Evolutionary conservation across 345 rosid genomes (phyloP).

Genomic region (Cardiospermum halicacabum): DNA sequence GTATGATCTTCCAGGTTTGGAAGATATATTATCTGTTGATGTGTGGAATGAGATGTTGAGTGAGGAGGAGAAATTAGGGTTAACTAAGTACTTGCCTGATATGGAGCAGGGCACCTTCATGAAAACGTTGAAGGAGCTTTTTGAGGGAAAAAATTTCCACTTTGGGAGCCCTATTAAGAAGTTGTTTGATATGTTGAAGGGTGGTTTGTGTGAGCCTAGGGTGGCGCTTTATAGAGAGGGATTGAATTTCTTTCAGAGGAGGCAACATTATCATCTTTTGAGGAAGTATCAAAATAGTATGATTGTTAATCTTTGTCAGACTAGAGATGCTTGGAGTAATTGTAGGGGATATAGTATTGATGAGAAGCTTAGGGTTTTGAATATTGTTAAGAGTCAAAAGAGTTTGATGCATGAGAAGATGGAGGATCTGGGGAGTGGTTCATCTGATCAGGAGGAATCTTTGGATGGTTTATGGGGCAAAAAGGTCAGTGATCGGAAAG

Average conservation of each 20-base stretch:
- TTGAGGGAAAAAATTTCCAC: constrained; percentile 71
- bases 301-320: constrained; percentile 75
- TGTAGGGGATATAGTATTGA: constrained; percentile 79
- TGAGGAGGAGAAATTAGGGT: constrained; percentile 77
- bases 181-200: constrained; percentile 85
- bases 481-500: constrained; percentile 53
- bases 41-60: constrained; percentile 88
- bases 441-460: constrained; percentile 55
- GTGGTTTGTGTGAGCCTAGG: constrained; percentile 93
- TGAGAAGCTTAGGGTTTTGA: constrained; percentile 86
- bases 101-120: constrained; percentile 69
- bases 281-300: constrained; percentile 79
- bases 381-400: constrained; percentile 77
- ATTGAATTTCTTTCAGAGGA: constrained; percentile 54
- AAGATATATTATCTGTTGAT: constrained; percentile 77
- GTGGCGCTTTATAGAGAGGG: constrained; percentile 89
- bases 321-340: constrained; percentile 82
- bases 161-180: constrained; percentile 81
- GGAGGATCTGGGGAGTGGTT: constrained; percentile 59
- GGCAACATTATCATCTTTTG: constrained; percentile 72
- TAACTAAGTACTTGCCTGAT: constrained; percentile 71
- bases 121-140: constrained; percentile 70
- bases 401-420: constrained; percentile 69
- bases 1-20: constrained; percentile 73
- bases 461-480: constrained; percentile 57